Conservation (phyloP, 495 filamentous ascomycete species). For the Penicillium argentinense region DNA sequence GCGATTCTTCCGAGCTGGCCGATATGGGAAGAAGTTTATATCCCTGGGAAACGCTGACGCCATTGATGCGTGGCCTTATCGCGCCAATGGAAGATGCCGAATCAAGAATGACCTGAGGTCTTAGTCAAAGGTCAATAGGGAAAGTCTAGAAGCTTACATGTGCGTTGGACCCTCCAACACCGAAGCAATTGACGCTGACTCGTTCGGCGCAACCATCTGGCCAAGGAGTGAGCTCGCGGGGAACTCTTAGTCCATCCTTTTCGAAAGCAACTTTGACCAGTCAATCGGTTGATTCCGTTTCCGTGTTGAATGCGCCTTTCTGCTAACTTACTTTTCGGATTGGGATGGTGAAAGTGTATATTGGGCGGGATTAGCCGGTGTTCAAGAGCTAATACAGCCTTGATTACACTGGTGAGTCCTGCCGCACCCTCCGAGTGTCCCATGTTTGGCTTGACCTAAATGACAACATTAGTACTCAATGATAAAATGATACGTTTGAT, state of each 20-base stretch:
- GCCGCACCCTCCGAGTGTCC: not conserved
- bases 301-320: too few relatives aligned
- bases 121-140: too few relatives aligned
- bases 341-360: not conserved
- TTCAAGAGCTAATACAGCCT: not conserved
- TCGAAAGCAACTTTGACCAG: slow-evolving; percentile 7
- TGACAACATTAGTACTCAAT: too few relatives aligned
- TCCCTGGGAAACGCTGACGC: too few relatives aligned
- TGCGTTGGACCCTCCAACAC: slow-evolving; percentile 11
- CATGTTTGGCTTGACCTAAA: not conserved
- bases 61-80: too few relatives aligned
- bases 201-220: not conserved
- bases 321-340: too few relatives aligned
- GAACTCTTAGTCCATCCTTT: slow-evolving; percentile 1
- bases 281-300: too few relatives aligned
- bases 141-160: too few relatives aligned
- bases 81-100: too few relatives aligned
- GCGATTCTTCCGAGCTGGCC: not conserved
- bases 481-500: not conserved
- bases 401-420: not conserved
- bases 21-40: not conserved
- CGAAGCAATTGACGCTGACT: slow-evolving; percentile 10
- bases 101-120: too few relatives aligned
- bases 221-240: not conserved
- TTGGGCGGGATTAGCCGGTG: not conserved